Conservation (phyloP, 495 filamentous ascomycete genomes). For the Penicillium riverlandense region DNA sequence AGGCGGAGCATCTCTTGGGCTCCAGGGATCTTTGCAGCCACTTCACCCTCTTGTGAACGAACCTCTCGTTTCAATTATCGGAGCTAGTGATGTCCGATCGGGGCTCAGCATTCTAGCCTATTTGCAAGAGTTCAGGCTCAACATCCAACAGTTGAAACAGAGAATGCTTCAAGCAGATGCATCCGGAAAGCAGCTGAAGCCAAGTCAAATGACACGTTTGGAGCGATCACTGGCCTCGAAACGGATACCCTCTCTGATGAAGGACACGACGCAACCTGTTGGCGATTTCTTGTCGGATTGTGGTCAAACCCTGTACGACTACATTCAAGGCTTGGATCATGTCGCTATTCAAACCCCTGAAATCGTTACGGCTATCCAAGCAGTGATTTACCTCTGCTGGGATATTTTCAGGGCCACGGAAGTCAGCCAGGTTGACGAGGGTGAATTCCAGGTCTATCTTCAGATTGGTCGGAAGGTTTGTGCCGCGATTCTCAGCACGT, state of each 20-base stretch:
- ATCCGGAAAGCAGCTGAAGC: constrained; percentile 38
- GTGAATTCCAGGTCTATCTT: constrained; percentile 49
- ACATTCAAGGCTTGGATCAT: constrained; percentile 27
- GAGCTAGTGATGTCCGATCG: constrained; percentile 13
- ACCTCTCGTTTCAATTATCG: constrained; percentile 27
- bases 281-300: constrained; percentile 37
- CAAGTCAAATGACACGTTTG: constrained; percentile 58
- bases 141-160: constrained; percentile 31
- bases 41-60: constrained; percentile 41
- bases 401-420: constrained; percentile 45
- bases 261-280: constrained; percentile 56
- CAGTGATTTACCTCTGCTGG: constrained; percentile 50
- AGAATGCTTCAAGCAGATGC: constrained; percentile 27
- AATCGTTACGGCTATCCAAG: constrained; percentile 27
- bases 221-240: constrained; percentile 57
- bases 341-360: constrained; percentile 18
- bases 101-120: constrained; percentile 26
- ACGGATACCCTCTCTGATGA: constrained; percentile 51
- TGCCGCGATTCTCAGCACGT: constrained; percentile 18
- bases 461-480: constrained; percentile 34
- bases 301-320: constrained; percentile 33
- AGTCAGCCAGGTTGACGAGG: constrained; percentile 42
- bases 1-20: constrained; percentile 18
- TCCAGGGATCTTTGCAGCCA: constrained; percentile 26
- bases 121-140: constrained; percentile 31